Conservation (phyloP, 805 yeast genomes). For the Hanseniaspora vineae region DNA sequence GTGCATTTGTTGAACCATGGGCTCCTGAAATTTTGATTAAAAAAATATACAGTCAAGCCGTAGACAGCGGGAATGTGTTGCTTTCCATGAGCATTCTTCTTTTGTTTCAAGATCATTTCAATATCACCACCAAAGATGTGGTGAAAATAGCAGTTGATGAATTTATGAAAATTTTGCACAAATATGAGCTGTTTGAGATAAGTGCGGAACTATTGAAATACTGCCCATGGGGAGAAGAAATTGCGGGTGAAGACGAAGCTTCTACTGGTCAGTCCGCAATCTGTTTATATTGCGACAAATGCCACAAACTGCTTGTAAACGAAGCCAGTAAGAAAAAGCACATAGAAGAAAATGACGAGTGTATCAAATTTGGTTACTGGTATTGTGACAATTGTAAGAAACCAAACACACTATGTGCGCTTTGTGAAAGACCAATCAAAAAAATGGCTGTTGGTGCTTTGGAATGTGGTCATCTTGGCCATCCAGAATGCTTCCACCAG, state of each 20-base stretch:
- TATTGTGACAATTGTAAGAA: constrained; percentile 63
- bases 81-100: constrained; percentile 18
- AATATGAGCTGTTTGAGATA: constrained; percentile 23
- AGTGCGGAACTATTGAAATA: constrained; percentile 22
- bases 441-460: constrained; percentile 51
- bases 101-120: constrained; percentile 20
- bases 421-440: constrained; percentile 64
- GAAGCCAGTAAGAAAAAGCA: constrained; percentile 36
- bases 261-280: constrained; percentile 24
- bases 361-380: constrained; percentile 56
- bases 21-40: constrained; percentile 15
- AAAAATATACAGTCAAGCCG: constrained; percentile 20
- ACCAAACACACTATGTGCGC: constrained; percentile 54
- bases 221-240: constrained; percentile 21
- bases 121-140: constrained; percentile 14
- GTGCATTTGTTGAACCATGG: constrained; percentile 15
- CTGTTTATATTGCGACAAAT: constrained; percentile 47
- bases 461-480: constrained; percentile 81
- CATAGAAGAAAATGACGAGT: constrained; percentile 13
- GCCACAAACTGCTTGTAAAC: constrained; percentile 46
- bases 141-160: constrained; percentile 20
- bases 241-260: constrained; percentile 13
- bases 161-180: constrained; percentile 19
- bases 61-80: constrained; percentile 20
- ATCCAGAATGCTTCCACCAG: constrained; percentile 59